A percentile compares a stretch with the other conserved stretches of the same genome.
Evolutionary conservation across 306 rosid genomes (phyloP).

Genomic region (Trichosanthes truncata): DNA sequence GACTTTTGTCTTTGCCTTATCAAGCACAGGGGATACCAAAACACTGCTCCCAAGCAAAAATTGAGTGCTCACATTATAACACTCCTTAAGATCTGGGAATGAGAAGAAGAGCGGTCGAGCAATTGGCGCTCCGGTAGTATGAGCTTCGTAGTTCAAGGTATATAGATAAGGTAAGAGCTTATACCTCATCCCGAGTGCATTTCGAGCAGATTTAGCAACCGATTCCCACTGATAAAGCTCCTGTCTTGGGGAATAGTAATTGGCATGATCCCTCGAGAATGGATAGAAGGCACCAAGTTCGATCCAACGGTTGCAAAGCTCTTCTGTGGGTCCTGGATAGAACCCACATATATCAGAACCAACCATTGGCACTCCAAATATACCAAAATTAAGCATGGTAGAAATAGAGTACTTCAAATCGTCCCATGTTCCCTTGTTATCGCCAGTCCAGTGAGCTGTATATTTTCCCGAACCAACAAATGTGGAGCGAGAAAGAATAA

Average conservation of each 20-base stretch:
- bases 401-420: constrained; percentile 78
- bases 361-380: constrained; percentile 97
- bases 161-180: constrained; percentile 83
- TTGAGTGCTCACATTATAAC: constrained; percentile 74
- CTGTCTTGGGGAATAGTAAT: constrained; percentile 83
- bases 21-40: constrained; percentile 78
- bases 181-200: constrained; percentile 82
- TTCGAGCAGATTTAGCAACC: constrained; percentile 75
- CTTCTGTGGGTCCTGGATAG: constrained; percentile 87
- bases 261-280: constrained; percentile 93
- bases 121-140: constrained; percentile 74
- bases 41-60: constrained; percentile 77
- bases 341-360: constrained; percentile 96
- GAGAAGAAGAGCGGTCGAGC: constrained; percentile 95
- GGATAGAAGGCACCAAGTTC: constrained; percentile 97
- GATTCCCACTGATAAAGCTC: constrained; percentile 97
- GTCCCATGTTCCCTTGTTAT: constrained; percentile 82
- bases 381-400: constrained; percentile 84
- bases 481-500: constrained; percentile 76
- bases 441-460: constrained; percentile 98
- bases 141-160: constrained; percentile 88
- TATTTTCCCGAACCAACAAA: constrained; percentile 86
- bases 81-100: constrained; percentile 52
- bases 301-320: constrained; percentile 95
- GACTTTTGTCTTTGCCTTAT: constrained; percentile 59